Percentiles rank a stretch among this genome's conserved stretches.
Evolutionary conservation across 2,329 filamentous ascomycete species (phyloP).

Genomic region (Metarhizium sp.): DNA sequence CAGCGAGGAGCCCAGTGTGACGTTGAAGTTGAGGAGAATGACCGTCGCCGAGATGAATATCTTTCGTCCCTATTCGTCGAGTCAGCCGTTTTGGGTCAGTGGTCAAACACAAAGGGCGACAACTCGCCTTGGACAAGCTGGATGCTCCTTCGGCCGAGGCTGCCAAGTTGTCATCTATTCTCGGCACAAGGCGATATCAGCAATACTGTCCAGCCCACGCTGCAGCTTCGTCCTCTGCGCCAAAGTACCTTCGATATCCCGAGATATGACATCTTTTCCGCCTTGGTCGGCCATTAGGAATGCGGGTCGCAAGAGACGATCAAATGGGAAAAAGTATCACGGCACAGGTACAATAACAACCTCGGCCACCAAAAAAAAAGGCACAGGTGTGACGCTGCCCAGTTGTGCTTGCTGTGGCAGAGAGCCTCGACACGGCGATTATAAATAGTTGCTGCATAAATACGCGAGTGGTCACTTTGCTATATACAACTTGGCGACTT

Average conservation of each 20-base stretch:
- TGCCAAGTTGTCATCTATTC: background rate
- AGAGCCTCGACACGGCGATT: too few relatives aligned
- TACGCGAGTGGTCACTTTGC: too few relatives aligned
- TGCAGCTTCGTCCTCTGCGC: background rate
- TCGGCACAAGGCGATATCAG: background rate
- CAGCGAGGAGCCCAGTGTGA: constrained; percentile 7
- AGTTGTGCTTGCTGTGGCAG: too few relatives aligned
- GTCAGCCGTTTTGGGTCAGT: background rate
- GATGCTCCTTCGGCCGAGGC: background rate
- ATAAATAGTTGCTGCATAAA: too few relatives aligned
- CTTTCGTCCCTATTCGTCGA: background rate
- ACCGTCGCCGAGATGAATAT: background rate
- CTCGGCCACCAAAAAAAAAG: too few relatives aligned
- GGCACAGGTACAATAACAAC: too few relatives aligned
- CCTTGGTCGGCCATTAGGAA: background rate
- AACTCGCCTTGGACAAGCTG: background rate
- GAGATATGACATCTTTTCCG: background rate
- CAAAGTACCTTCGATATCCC: background rate
- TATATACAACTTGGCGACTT: too few relatives aligned
- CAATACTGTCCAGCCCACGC: background rate
- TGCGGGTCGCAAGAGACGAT: background rate
- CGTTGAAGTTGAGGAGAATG: constrained; percentile 6
- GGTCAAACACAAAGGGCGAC: background rate
- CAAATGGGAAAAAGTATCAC: too few relatives aligned
- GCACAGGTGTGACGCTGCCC: too few relatives aligned